Evolutionary conservation across 116 monocot species (phyloP).

Genomic region (Phalaenopsis hybrid): DNA sequence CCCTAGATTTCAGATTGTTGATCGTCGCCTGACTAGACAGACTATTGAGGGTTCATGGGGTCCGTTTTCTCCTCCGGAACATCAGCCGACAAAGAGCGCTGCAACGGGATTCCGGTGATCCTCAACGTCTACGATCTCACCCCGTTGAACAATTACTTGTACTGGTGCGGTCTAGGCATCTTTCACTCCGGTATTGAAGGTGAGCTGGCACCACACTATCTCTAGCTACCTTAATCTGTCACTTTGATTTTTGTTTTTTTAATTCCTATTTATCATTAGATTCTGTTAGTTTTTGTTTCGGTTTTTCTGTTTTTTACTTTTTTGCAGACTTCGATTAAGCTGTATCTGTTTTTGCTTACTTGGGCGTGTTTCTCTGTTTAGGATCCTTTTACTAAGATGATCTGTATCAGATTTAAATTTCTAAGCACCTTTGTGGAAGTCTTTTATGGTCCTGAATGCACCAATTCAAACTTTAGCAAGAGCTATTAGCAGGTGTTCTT

Average conservation of each 20-base stretch:
- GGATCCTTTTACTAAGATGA: background rate
- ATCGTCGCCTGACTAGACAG: background rate
- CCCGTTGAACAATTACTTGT: conserved; percentile 69
- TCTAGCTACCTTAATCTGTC: too few relatives aligned
- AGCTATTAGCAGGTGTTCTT: too few relatives aligned
- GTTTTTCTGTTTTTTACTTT: background rate
- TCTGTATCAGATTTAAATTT: background rate
- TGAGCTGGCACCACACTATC: background rate
- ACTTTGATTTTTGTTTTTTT: too few relatives aligned
- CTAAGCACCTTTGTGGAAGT: too few relatives aligned
- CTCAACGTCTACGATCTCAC: conserved; percentile 93
- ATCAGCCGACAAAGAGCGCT: conserved; percentile 1
- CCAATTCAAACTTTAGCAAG: too few relatives aligned
- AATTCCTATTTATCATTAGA: too few relatives aligned
- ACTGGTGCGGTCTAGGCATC: conserved; percentile 77
- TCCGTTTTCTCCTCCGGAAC: conserved; percentile 21
- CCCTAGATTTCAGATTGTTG: conserved; percentile 1
- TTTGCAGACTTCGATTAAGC: background rate
- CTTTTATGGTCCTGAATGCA: too few relatives aligned
- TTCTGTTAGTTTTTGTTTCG: background rate
- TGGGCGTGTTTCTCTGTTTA: background rate
- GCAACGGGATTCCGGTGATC: conserved; percentile 32
- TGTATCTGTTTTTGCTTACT: background rate
- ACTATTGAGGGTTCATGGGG: conserved; percentile 21
- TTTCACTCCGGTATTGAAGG: conserved; percentile 95